phyloP scores from a whole-genome alignment of 2,329 filamentous ascomycete species.

The Exophiala dermatitidis region DNA sequence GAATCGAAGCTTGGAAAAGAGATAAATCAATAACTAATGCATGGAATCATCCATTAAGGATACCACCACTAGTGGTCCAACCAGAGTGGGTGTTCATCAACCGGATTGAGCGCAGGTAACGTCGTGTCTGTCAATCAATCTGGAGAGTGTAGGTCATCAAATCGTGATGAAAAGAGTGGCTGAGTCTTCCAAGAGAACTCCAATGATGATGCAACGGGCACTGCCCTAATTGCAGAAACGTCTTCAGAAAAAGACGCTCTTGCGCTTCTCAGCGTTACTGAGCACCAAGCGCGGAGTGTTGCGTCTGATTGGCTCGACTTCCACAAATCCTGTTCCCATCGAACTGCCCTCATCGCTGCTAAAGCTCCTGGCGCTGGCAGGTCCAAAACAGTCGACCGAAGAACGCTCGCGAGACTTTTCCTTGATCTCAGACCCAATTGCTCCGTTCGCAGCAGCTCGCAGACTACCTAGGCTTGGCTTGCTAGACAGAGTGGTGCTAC shows the following conservation, averaged over 20 bases:
- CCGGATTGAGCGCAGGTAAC: constrained; percentile 1
- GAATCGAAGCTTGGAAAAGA: not conserved
- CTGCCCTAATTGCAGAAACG: constrained; percentile 10
- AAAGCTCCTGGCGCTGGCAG: constrained; percentile 56
- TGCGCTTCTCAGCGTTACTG: constrained; percentile 84
- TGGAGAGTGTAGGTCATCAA: constrained; percentile 16
- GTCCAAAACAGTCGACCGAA: constrained; percentile 41
- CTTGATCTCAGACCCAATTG: constrained; percentile 81
- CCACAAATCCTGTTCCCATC: constrained; percentile 50
- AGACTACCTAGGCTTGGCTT: constrained; percentile 67
- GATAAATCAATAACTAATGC: constrained; percentile 2
- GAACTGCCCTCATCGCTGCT: constrained; percentile 54
- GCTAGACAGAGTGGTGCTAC: constrained; percentile 74
- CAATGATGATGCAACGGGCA: constrained; percentile 9
- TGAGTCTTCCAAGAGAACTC: constrained; percentile 25
- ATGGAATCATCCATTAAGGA: constrained; percentile 14
- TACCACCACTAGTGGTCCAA: constrained; percentile 3
- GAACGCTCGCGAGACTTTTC: constrained; percentile 58
- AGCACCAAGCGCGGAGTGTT: constrained; percentile 82
- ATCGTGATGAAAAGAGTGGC: constrained; percentile 24
- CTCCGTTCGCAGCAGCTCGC: constrained; percentile 69
- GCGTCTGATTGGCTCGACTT: constrained; percentile 56
- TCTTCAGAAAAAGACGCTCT: constrained; percentile 45
- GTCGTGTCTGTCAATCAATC: constrained; percentile 19
- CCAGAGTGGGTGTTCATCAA: constrained; percentile 12